Conservation (phyloP, 495 filamentous ascomycete genomes). For the Coniosporium apollinis region DNA sequence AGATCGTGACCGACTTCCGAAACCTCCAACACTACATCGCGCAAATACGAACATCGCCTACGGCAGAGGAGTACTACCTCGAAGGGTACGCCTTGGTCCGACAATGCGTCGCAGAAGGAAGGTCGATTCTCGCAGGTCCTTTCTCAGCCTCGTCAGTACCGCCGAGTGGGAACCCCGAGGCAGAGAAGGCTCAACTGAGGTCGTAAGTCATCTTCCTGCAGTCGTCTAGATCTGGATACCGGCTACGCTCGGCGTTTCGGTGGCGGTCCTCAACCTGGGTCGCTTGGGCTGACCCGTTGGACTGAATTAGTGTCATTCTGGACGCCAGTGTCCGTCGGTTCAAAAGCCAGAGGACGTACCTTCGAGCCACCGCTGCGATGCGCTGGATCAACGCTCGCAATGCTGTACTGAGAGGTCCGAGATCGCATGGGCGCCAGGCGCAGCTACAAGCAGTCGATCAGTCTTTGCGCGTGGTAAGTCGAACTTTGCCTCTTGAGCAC, state of each 20-base stretch:
- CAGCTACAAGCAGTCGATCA: constrained; percentile 42
- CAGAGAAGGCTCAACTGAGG: constrained; percentile 55
- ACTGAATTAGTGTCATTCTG: constrained; percentile 44
- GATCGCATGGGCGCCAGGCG: constrained; percentile 38
- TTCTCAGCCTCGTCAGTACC: constrained; percentile 37
- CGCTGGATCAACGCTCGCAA: constrained; percentile 66
- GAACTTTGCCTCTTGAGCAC: too few species aligned
- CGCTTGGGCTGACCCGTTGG: too few species aligned
- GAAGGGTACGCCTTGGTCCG: constrained; percentile 63
- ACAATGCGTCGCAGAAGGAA: constrained; percentile 58
- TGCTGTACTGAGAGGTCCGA: constrained; percentile 45
- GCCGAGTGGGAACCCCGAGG: constrained; percentile 43
- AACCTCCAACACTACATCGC: constrained; percentile 68
- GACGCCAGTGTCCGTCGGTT: constrained; percentile 68
- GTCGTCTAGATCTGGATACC: neutral
- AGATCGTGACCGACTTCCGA: constrained; percentile 73
- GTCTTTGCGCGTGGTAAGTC: constrained; percentile 44
- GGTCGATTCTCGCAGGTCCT: constrained; percentile 54
- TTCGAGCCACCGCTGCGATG: constrained; percentile 57
- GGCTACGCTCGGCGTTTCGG: neutral
- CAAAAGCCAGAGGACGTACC: constrained; percentile 71
- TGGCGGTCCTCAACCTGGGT: neutral
- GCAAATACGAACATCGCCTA: constrained; percentile 42
- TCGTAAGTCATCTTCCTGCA: constrained; percentile 37
- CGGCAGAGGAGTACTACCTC: constrained; percentile 54